A percentile compares a stretch with the other conserved stretches of the same genome.
These are phyloP conservation scores for Epichloe sp. DNA, from an alignment of 2,329 filamentous ascomycete species.

Conservation along the genomic window DNA sequence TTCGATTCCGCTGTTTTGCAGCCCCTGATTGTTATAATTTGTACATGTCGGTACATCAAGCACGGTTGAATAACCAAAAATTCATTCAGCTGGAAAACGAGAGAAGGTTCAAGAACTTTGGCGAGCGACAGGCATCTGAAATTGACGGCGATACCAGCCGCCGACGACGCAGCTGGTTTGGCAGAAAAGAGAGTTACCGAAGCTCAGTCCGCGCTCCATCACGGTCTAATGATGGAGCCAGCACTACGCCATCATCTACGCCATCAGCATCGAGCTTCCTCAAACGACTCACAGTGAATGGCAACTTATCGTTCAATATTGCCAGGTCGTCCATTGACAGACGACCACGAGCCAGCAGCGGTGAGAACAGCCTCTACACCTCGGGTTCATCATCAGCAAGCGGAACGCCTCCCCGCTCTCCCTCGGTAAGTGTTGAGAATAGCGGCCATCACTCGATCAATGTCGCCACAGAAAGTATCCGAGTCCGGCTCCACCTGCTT, in stretches of 20 bases:
- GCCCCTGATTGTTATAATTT: constrained; percentile 67
- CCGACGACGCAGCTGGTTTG: constrained; percentile 43
- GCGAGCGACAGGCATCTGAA: constrained; percentile 36
- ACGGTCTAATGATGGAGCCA: constrained; percentile 61
- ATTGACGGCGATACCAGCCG: constrained; percentile 34
- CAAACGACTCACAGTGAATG: constrained; percentile 59
- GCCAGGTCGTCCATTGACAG: constrained; percentile 61
- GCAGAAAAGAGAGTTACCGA: constrained; percentile 52
- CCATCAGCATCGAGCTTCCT: constrained; percentile 71
- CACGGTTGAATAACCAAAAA: constrained; percentile 83
- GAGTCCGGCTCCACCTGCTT: constrained; percentile 74
- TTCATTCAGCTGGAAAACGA: constrained; percentile 59
- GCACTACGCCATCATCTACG: constrained; percentile 44
- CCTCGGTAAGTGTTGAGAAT: constrained; percentile 42
- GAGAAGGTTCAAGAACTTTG: constrained; percentile 60
- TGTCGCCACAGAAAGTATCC: constrained; percentile 56
- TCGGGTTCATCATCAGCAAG: constrained; percentile 40
- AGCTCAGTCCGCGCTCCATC: constrained; percentile 47
- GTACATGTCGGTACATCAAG: constrained; percentile 76
- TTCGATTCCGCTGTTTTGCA: constrained; percentile 77
- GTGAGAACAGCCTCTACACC: constrained; percentile 48
- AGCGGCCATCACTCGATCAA: constrained; percentile 43
- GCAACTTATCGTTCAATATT: constrained; percentile 65
- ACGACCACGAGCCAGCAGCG: constrained; percentile 34
- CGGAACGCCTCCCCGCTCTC: constrained; percentile 38